phyloP scores from a whole-genome alignment of 306 rosid species.

The Cucurbita argyrosperma region DNA sequence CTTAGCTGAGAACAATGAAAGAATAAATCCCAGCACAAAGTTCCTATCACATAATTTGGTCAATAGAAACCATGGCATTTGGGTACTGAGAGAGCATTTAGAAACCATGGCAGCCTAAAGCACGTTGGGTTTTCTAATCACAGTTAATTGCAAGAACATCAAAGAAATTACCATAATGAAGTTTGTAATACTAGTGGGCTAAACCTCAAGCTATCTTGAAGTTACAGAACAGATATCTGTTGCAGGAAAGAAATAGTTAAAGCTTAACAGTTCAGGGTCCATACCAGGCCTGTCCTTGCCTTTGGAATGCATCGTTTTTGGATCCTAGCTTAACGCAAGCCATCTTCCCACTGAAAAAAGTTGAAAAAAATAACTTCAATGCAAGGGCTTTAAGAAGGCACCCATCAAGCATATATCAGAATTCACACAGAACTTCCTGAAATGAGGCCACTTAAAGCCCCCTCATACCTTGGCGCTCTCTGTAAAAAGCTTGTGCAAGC shows the following conservation, averaged over 20 bases:
- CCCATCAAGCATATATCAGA: background rate
- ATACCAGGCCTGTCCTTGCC: slow-evolving; percentile 99
- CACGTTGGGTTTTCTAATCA: background rate
- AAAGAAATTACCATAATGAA: background rate
- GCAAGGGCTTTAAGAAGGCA: slow-evolving; percentile 7
- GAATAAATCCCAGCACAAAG: background rate
- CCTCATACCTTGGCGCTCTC: background rate
- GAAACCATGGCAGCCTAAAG: background rate
- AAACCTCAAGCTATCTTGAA: background rate
- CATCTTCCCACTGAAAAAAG: slow-evolving; percentile 26
- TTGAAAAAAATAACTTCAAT: background rate
- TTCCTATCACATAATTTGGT: background rate
- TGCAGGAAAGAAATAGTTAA: background rate
- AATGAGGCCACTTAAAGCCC: slow-evolving; percentile 4
- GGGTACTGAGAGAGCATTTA: background rate
- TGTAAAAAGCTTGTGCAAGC: background rate
- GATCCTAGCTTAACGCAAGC: slow-evolving; percentile 95
- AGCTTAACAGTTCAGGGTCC: background rate
- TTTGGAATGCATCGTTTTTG: slow-evolving; percentile 81
- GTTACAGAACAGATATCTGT: background rate
- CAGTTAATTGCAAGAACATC: background rate
- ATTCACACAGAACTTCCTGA: slow-evolving; percentile 10
- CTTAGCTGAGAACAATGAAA: background rate
- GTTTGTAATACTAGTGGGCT: background rate
- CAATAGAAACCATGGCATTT: background rate